Evolutionary conservation across 164 flowering plant genomes (phyloP).

Genomic region (Aristolochia contorta): DNA sequence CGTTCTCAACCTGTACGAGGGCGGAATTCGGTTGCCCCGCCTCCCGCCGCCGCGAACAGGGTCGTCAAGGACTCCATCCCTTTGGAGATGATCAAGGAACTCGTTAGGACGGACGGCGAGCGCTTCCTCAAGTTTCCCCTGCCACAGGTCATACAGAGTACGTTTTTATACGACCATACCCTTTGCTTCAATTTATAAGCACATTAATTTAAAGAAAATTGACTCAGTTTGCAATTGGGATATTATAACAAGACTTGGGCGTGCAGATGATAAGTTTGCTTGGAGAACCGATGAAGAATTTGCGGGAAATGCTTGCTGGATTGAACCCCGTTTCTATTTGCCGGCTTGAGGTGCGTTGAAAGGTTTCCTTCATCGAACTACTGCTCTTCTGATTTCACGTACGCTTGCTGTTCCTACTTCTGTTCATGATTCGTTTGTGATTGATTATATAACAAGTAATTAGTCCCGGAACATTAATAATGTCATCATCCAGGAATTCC

Average conservation of each 20-base stretch:
- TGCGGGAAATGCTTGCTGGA: conserved; percentile 94
- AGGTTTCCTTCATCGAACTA: not conserved
- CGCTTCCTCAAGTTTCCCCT: conserved; percentile 50
- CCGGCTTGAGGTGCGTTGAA: conserved; percentile 43
- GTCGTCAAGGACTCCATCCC: conserved; percentile 40
- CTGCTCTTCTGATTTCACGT: not conserved
- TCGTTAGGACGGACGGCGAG: conserved; percentile 63
- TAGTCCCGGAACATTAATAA: not conserved
- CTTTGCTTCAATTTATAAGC: not conserved
- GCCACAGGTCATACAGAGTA: conserved; percentile 64
- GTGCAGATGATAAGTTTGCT: conserved; percentile 58
- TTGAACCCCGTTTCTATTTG: conserved; percentile 71
- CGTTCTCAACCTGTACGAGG: conserved; percentile 54
- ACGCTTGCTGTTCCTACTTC: not conserved
- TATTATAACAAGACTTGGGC: too few relatives aligned
- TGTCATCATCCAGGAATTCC: conserved; percentile 47
- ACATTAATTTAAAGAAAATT: too few relatives aligned
- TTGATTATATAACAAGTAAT: too few relatives aligned
- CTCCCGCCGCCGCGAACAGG: conserved; percentile 12
- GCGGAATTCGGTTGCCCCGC: conserved; percentile 43
- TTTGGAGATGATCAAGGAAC: conserved; percentile 65
- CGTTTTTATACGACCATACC: not conserved
- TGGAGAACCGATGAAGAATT: conserved; percentile 98
- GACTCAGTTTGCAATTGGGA: too few relatives aligned
- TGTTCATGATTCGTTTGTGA: not conserved